phyloP scores from a whole-genome alignment of 192 early-diverging fungal genomes.

The Linnemannia exigua region DNA sequence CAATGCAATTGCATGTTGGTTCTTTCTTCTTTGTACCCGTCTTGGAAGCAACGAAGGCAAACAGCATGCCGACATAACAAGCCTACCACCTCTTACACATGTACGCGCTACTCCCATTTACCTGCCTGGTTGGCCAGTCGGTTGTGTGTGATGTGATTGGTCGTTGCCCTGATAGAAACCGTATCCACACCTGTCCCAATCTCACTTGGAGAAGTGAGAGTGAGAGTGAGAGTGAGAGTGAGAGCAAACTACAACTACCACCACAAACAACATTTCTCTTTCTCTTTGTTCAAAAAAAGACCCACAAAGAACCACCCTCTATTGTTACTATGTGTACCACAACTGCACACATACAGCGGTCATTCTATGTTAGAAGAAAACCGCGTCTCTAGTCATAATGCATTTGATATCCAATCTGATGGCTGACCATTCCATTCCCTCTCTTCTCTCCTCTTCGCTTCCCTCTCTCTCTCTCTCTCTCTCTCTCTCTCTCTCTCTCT shows the following conservation, averaged over 20 bases:
- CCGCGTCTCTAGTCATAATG: background rate
- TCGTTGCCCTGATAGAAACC: background rate
- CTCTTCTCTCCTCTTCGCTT: background rate
- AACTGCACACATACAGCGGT: background rate
- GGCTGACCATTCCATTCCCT: background rate
- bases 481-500: background rate
- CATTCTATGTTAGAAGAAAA: background rate
- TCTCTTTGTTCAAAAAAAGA: background rate
- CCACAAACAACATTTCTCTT: background rate
- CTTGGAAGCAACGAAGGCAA: background rate
- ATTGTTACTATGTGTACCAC: background rate
- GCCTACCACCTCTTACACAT: too few species aligned
- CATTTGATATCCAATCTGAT: background rate
- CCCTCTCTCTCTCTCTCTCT: background rate
- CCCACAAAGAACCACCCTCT: background rate
- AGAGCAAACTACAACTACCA: background rate
- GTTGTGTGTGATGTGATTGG: background rate
- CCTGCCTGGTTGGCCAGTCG: background rate
- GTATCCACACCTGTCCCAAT: background rate
- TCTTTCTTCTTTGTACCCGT: background rate
- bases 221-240: too few species aligned
- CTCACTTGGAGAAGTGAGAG: too few species aligned
- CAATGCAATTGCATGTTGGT: too few species aligned
- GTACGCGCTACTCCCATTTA: background rate
- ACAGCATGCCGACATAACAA: background rate